Conservation (phyloP, 23 red algal species). For the Chondrus crispus region DNA sequence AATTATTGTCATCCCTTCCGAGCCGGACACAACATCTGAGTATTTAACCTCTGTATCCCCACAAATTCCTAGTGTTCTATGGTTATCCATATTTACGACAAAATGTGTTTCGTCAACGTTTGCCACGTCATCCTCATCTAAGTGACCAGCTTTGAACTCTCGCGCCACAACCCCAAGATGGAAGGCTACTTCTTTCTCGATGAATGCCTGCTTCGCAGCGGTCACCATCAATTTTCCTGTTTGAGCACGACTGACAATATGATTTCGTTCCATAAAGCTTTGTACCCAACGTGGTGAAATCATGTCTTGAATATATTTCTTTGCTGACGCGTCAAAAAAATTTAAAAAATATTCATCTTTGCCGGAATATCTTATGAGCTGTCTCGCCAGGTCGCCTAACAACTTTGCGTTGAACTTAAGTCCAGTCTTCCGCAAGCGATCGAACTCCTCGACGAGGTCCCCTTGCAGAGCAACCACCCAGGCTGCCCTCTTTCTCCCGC, state of each 20-base stretch:
- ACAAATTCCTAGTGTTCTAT: not conserved
- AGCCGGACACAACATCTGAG: not conserved
- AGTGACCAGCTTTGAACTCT: not conserved
- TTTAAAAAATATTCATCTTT: not conserved
- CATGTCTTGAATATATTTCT: not conserved
- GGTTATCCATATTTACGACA: conserved; percentile 24
- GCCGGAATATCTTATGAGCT: not conserved
- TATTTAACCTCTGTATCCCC: not conserved
- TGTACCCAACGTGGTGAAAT: not conserved
- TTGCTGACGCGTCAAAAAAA: not conserved
- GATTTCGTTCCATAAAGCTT: not conserved
- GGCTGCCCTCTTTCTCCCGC: not conserved
- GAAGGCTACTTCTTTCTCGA: not conserved
- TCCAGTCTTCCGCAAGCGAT: not conserved
- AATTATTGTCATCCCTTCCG: conserved; percentile 4
- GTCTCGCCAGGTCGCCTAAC: not conserved
- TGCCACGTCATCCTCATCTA: not conserved
- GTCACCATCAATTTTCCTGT: conserved; percentile 24
- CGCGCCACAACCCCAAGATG: not conserved
- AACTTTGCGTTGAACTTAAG: not conserved
- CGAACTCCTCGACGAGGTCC: not conserved
- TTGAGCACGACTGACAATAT: not conserved
- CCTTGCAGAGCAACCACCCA: not conserved
- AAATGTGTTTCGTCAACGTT: conserved; percentile 21
- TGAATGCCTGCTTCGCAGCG: not conserved